These are phyloP conservation scores for Suillus brevipes DNA, from an alignment of 768 basidiomycete genomes.

Conservation along the genomic window DNA sequence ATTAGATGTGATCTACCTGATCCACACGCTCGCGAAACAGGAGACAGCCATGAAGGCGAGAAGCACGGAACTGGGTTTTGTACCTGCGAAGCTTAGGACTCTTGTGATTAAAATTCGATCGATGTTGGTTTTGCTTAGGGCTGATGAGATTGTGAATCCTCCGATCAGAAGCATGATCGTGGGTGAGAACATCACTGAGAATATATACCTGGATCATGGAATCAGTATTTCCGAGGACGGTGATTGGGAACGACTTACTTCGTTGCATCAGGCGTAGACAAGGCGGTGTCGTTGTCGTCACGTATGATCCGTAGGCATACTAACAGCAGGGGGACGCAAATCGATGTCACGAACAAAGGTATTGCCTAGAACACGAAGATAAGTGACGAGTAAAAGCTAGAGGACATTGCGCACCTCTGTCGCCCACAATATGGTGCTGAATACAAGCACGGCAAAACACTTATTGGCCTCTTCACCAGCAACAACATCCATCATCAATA, in stretches of 20 bases:
- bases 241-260: constrained; percentile 49
- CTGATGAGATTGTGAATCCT: constrained; percentile 97
- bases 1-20: constrained; percentile 54
- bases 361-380: constrained; percentile 64
- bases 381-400: background rate
- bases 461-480: constrained; percentile 74
- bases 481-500: constrained; percentile 63
- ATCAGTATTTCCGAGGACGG: constrained; percentile 6
- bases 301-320: constrained; percentile 83
- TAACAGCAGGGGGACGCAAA: constrained; percentile 82
- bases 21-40: constrained; percentile 99
- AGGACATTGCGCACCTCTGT: constrained; percentile 68
- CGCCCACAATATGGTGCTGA: constrained; percentile 95
- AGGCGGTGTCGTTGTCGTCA: constrained; percentile 47
- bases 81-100: constrained; percentile 87
- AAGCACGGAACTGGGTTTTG: constrained; percentile 81
- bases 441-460: constrained; percentile 85
- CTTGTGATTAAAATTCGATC: constrained; percentile 90
- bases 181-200: constrained; percentile 94
- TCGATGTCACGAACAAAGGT: constrained; percentile 95
- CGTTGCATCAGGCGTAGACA: constrained; percentile 72
- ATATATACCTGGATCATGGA: constrained; percentile 66
- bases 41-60: constrained; percentile 95
- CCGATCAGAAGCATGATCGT: constrained; percentile 99
- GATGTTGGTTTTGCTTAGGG: constrained; percentile 92